These are phyloP conservation scores for Pythium myriotylum DNA, from an alignment of 352 stramenopile species.

Conservation along the genomic window DNA sequence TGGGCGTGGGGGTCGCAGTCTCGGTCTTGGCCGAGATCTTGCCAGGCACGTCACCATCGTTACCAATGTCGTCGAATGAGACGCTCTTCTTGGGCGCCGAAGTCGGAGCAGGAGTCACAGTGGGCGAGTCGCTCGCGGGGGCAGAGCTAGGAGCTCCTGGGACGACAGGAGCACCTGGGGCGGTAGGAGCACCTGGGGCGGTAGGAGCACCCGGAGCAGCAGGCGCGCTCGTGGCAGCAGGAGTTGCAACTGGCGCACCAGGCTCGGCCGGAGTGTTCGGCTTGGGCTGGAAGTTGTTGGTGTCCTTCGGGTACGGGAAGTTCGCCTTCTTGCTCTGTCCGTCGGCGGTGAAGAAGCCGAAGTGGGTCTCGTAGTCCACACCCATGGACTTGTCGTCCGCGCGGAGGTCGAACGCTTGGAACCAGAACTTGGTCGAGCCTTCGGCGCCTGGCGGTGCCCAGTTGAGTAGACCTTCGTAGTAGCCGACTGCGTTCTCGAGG, in stretches of 20 bases:
- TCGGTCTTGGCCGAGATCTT: conserved; percentile 4
- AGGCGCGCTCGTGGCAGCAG: background rate
- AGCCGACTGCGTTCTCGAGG: conserved; percentile 34
- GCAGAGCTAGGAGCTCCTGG: background rate
- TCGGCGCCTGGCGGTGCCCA: conserved; percentile 25
- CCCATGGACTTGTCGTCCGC: conserved; percentile 26
- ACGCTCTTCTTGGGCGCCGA: conserved; percentile 7
- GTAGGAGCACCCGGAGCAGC: background rate
- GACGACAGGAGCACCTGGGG: background rate
- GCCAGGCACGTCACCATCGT: conserved; percentile 6
- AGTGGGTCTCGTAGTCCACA: conserved; percentile 33
- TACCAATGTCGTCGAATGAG: conserved; percentile 19
- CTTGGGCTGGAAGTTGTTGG: conserved; percentile 10
- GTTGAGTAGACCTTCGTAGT: conserved; percentile 29
- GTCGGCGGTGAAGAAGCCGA: conserved; percentile 37
- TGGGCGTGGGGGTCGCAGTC: background rate
- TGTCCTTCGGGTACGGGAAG: conserved; percentile 25
- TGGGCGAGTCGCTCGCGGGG: conserved; percentile 3
- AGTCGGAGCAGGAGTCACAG: conserved; percentile 4
- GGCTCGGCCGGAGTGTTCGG: background rate
- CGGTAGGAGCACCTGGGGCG: background rate
- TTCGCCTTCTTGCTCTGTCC: conserved; percentile 25
- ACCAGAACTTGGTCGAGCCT: conserved; percentile 33
- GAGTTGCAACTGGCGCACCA: background rate
- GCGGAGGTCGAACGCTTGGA: conserved; percentile 35